These are phyloP conservation scores for Diplodia intermedia DNA, from an alignment of 2,329 filamentous ascomycete species.

Conservation along the genomic window DNA sequence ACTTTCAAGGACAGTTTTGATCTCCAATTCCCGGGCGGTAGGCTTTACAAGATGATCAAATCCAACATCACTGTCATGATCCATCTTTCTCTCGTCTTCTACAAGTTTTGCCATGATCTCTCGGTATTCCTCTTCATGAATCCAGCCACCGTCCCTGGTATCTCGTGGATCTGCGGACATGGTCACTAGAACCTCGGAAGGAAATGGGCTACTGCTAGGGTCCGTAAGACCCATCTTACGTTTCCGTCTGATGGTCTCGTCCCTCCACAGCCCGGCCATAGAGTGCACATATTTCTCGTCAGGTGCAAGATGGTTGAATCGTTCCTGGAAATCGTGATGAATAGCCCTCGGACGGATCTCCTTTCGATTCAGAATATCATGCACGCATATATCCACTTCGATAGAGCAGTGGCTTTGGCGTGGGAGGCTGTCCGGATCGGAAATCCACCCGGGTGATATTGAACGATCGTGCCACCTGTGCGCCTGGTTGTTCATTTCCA, in stretches of 20 bases:
- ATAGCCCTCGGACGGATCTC: constrained; percentile 77
- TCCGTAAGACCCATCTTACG: constrained; percentile 69
- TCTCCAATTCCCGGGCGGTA: constrained; percentile 59
- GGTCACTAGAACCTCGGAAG: constrained; percentile 79
- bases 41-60: constrained; percentile 72
- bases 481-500: constrained; percentile 64
- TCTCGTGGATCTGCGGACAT: constrained; percentile 86
- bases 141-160: constrained; percentile 79
- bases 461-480: constrained; percentile 84
- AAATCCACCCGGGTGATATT: constrained; percentile 65
- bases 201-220: constrained; percentile 76
- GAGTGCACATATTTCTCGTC: constrained; percentile 88
- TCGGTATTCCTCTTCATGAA: constrained; percentile 86
- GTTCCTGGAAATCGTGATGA: constrained; percentile 87
- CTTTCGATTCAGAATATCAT: constrained; percentile 83
- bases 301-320: constrained; percentile 65
- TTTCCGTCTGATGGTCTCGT: constrained; percentile 82
- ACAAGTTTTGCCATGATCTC: constrained; percentile 70
- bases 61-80: constrained; percentile 53
- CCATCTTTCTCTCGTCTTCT: constrained; percentile 65
- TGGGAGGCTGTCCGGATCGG: constrained; percentile 69
- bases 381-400: constrained; percentile 87
- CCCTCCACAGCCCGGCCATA: constrained; percentile 91
- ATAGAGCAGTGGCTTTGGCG: constrained; percentile 86
- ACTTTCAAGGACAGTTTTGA: constrained; percentile 83